phyloP scores from a whole-genome alignment of 2,329 filamentous ascomycete species.

The Cryphonectria parasitica region DNA sequence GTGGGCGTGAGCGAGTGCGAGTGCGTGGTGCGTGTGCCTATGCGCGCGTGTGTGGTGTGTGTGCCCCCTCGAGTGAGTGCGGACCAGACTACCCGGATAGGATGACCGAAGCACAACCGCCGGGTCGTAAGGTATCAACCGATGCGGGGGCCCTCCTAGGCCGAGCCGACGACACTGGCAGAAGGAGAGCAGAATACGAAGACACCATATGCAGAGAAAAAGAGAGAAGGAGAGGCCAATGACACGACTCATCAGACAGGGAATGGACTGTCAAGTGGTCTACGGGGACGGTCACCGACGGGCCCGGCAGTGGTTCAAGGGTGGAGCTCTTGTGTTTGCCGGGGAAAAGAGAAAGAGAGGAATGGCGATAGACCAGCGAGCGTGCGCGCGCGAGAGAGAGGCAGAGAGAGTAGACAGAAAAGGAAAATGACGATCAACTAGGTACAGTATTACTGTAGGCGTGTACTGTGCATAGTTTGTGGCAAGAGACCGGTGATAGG shows the following conservation, averaged over 20 bases:
- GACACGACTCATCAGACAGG: slow-evolving; percentile 4
- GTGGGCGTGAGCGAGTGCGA: background rate
- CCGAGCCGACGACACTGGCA: slow-evolving; percentile 14
- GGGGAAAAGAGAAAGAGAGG: background rate
- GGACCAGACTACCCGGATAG: slow-evolving; percentile 23
- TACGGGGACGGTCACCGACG: slow-evolving; percentile 12
- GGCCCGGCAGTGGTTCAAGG: slow-evolving; percentile 2
- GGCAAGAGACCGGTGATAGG: background rate
- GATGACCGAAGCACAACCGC: slow-evolving; percentile 24
- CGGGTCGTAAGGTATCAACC: slow-evolving; percentile 22
- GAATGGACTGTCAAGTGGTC: background rate
- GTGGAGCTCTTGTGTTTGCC: background rate
- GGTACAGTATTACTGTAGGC: background rate
- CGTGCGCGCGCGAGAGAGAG: background rate
- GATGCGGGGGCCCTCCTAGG: slow-evolving; percentile 22
- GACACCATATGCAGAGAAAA: slow-evolving; percentile 13
- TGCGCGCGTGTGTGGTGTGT: background rate
- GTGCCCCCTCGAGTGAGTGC: background rate
- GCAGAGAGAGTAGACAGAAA: background rate
- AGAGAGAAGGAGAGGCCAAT: background rate
- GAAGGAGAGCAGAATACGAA: slow-evolving; percentile 10
- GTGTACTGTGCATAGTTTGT: background rate
- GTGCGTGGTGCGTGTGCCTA: background rate
- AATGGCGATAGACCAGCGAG: background rate
- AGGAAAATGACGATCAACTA: background rate